phyloP scores from a whole-genome alignment of 306 rosid genomes.

The Begonia fuchsioides region DNA sequence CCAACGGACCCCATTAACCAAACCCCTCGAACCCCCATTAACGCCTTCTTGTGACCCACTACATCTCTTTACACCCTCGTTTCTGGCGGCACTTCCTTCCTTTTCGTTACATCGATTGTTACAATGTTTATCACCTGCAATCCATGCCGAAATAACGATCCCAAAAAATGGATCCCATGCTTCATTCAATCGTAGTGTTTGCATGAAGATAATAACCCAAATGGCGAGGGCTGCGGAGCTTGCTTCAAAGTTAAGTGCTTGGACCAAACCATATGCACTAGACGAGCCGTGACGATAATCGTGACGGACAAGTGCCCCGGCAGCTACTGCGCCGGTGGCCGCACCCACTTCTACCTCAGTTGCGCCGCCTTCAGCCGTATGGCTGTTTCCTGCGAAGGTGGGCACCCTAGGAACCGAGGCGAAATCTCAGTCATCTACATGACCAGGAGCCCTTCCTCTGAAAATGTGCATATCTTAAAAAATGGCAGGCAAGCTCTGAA shows the following conservation, averaged over 20 bases:
- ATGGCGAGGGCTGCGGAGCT: slow-evolving; percentile 77
- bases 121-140: no score
- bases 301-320: slow-evolving; percentile 84
- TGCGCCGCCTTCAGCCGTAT: slow-evolving; percentile 80
- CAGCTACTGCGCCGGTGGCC: slow-evolving; percentile 38
- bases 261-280: slow-evolving; percentile 50
- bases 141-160: no score
- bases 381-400: slow-evolving; percentile 51
- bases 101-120: no score
- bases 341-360: slow-evolving; percentile 76
- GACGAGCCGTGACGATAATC: slow-evolving; percentile 69
- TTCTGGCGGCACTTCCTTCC: no score
- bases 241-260: slow-evolving; percentile 74
- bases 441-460: no score
- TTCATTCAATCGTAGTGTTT: no score
- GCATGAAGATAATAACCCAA: slow-evolving; percentile 17
- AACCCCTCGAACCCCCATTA: no score
- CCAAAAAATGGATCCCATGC: no score
- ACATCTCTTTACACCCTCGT: no score
- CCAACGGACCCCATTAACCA: no score
- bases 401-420: slow-evolving; percentile 58
- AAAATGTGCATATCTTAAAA: no score
- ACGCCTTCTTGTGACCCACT: no score
- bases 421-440: slow-evolving; percentile 29
- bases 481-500: slow-evolving; percentile 49